Evolutionary conservation across 2,329 filamentous ascomycete species (phyloP).

Genomic region (Claviceps cyperi): DNA sequence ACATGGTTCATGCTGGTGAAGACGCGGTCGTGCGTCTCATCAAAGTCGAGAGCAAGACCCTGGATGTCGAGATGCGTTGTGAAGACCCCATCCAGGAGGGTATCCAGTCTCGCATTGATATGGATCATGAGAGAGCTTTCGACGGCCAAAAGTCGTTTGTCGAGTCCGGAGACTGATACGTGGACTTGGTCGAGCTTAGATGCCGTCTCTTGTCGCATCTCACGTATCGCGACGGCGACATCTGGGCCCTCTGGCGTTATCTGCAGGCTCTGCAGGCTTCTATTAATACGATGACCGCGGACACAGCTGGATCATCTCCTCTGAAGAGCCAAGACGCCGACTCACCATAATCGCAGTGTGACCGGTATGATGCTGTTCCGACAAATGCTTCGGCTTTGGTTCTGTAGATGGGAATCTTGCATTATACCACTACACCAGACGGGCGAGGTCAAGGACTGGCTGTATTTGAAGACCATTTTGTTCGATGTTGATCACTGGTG

Average conservation of each 20-base stretch:
- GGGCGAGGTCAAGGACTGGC: background rate
- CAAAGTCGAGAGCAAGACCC: background rate
- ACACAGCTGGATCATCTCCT: too few species aligned
- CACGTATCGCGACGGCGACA: background rate
- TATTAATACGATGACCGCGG: background rate
- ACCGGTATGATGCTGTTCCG: background rate
- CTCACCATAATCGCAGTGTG: background rate
- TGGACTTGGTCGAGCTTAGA: background rate
- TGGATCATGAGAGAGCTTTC: background rate
- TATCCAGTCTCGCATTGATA: background rate
- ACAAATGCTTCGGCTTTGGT: background rate
- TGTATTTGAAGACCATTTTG: background rate
- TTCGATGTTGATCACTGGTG: background rate
- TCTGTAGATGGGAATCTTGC: background rate
- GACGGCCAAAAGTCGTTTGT: background rate
- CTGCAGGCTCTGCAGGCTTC: background rate
- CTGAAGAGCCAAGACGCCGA: background rate
- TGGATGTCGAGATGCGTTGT: constrained; percentile 2
- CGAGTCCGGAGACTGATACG: background rate
- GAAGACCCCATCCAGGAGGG: background rate
- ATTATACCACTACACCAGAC: background rate
- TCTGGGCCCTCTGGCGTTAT: background rate
- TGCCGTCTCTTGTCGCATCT: background rate
- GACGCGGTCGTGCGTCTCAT: background rate
- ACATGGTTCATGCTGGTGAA: background rate